Base-by-base conservation (phyloP, 805 yeast species). In the Komagataella populi region DNA sequence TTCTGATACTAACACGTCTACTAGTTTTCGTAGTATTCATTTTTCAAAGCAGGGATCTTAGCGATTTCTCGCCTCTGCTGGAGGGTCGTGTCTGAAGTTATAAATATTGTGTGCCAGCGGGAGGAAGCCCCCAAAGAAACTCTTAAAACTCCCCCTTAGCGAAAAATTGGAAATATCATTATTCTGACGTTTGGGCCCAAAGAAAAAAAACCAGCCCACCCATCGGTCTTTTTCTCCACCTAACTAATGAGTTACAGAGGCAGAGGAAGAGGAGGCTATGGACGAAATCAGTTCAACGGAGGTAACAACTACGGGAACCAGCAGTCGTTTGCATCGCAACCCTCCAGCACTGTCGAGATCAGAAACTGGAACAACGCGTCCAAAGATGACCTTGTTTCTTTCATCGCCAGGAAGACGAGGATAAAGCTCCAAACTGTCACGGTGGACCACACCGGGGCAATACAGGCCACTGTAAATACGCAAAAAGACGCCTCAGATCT, bases 341-440 rank as follows among this genome's bases (percentile, higher is more conserved):
- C 50, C 53, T 52, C 50, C 56, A 18, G 47, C 49, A 17, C 52
- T 50, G 74, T 88, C 8, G 87, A 84, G 55, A 73, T 88, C 8
- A 68, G 73, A 44, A 87, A 89, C 47, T 89, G 96, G 96, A 81
- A 84, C 54, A 86, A 87, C 54, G 95, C 89, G 1, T 63, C 84
- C 1, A 72, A 74, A 54, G 80, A 75, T 17, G 95, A 88, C 53
- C 70, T 88, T 53, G 71, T 84, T 7, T 70, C 72, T 44, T 90
- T 89, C 63, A 65, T 89, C 14, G 76, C 81, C 49, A 73, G 95
- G 55, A 87, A 84, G 60, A 69, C 86, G 14, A 71, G 75, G 50
- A 70, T 86, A 17, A 66, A 71, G 0, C 70, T 90, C 10, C 63
- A 66, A 49, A 77, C 83, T 60, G 70, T 80, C 8, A 58, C 63